Percentiles rank a stretch among this genome's conserved stretches.
Evolutionary conservation across 441 rosid genomes (phyloP).

Genomic region (Biscutella laevigata): DNA sequence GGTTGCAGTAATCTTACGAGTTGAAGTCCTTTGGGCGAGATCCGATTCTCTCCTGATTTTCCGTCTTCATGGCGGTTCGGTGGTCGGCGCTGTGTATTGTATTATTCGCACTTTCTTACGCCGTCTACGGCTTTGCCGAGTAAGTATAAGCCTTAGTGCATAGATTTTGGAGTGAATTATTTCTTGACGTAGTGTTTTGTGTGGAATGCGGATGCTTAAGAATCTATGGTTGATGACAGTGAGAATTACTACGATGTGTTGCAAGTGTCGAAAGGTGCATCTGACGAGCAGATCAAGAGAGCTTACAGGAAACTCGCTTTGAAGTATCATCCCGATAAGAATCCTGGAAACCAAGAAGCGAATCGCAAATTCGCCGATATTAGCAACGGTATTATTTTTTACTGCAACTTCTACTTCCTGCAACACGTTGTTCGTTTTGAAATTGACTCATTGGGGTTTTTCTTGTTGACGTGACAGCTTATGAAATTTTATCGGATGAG

Average conservation of each 20-base stretch:
- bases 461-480: conserved; percentile 43
- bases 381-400: conserved; percentile 52
- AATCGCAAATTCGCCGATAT: conserved; percentile 80
- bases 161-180: background rate
- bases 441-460: background rate
- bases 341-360: conserved; percentile 88
- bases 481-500: conserved; percentile 78
- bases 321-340: conserved; percentile 97
- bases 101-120: conserved; percentile 41
- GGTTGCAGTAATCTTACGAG: too few relatives aligned
- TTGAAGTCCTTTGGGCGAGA: conserved; percentile 28
- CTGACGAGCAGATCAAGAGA: conserved; percentile 97
- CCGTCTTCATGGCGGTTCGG: conserved; percentile 45
- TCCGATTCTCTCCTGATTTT: conserved; percentile 34
- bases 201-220: background rate
- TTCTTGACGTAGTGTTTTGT: too few relatives aligned
- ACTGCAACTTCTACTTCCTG: background rate
- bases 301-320: conserved; percentile 88
- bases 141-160: conserved; percentile 14
- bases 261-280: conserved; percentile 79
- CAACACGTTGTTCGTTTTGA: background rate
- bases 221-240: conserved; percentile 34
- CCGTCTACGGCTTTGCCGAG: conserved; percentile 46
- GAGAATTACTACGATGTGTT: conserved; percentile 79
- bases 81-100: conserved; percentile 36